Conservation (phyloP, 768 basidiomycete species). For the Tricholoma terreum region DNA sequence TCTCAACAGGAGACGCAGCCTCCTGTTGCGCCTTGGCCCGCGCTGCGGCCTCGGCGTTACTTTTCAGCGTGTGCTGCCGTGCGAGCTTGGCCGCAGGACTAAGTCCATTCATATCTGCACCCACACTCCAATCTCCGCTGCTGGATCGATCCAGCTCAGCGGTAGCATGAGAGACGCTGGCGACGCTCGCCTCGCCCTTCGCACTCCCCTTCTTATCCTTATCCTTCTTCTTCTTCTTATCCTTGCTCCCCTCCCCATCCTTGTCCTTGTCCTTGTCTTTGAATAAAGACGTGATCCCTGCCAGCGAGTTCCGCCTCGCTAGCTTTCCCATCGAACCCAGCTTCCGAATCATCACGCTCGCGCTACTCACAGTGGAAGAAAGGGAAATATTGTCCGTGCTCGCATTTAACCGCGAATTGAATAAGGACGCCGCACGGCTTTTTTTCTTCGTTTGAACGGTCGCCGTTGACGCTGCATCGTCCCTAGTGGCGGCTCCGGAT, state of each 20-base stretch:
- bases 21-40: slow-evolving; percentile 57
- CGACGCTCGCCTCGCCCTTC: slow-evolving; percentile 63
- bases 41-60: slow-evolving; percentile 76
- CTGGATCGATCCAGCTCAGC: slow-evolving; percentile 75
- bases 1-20: slow-evolving; percentile 44
- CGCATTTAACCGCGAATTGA: slow-evolving; percentile 85
- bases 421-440: slow-evolving; percentile 68
- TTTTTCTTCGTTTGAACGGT: slow-evolving; percentile 65
- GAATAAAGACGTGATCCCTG: slow-evolving; percentile 90
- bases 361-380: slow-evolving; percentile 90
- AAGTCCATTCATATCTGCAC: slow-evolving; percentile 63
- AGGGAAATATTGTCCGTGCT: slow-evolving; percentile 95
- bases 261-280: slow-evolving; percentile 77
- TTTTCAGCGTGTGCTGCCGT: slow-evolving; percentile 88
- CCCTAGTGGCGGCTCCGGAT: slow-evolving; percentile 28
- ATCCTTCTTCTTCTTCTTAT: slow-evolving; percentile 44
- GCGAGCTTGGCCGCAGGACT: slow-evolving; percentile 90
- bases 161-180: slow-evolving; percentile 77
- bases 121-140: slow-evolving; percentile 58
- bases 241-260: slow-evolving; percentile 35
- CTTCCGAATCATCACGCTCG: slow-evolving; percentile 95
- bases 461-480: slow-evolving; percentile 41
- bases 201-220: slow-evolving; percentile 49
- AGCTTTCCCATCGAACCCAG: slow-evolving; percentile 89
- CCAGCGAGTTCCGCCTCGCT: slow-evolving; percentile 82